phyloP scores from a whole-genome alignment of 805 yeast species.

The Trichomonascus vanleenenianus region DNA sequence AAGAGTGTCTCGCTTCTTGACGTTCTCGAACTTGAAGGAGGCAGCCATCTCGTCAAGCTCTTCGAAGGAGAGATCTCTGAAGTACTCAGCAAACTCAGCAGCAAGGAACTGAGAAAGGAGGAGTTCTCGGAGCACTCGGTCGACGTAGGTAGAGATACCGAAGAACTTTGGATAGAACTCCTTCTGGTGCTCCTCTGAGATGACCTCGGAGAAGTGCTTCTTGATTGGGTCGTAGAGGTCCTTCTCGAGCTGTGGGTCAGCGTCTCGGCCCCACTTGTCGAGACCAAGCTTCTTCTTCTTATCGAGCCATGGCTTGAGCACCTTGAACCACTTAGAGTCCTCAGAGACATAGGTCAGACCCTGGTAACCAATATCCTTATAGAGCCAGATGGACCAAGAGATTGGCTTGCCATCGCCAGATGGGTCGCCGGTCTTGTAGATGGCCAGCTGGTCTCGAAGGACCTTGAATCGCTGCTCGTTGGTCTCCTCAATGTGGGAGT shows the following conservation, averaged over 20 bases:
- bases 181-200: constrained; percentile 36
- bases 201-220: constrained; percentile 32
- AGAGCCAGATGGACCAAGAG: constrained; percentile 46
- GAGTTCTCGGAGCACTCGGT: constrained; percentile 37
- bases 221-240: constrained; percentile 31
- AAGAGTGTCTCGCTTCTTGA: constrained; percentile 35
- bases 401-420: constrained; percentile 40
- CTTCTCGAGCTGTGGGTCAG: constrained; percentile 34
- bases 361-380: constrained; percentile 47
- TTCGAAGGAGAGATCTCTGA: constrained; percentile 35
- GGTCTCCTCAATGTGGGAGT: constrained; percentile 30
- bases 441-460: constrained; percentile 38
- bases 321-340: constrained; percentile 35
- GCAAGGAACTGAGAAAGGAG: constrained; percentile 37
- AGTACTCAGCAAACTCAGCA: constrained; percentile 40
- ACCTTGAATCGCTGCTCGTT: constrained; percentile 37
- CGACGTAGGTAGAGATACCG: constrained; percentile 32
- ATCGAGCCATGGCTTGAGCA: constrained; percentile 36
- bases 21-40: constrained; percentile 42
- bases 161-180: constrained; percentile 37
- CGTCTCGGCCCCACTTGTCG: constrained; percentile 45
- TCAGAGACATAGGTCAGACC: constrained; percentile 42
- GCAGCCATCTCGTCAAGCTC: constrained; percentile 46
- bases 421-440: constrained; percentile 41
- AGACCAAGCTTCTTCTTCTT: constrained; percentile 40